Evolutionary conservation across 1,284 basidiomycete genomes (phyloP), one percentile per base, ranked within the genome.

Genomic region (Leccinum variabile): DNA sequence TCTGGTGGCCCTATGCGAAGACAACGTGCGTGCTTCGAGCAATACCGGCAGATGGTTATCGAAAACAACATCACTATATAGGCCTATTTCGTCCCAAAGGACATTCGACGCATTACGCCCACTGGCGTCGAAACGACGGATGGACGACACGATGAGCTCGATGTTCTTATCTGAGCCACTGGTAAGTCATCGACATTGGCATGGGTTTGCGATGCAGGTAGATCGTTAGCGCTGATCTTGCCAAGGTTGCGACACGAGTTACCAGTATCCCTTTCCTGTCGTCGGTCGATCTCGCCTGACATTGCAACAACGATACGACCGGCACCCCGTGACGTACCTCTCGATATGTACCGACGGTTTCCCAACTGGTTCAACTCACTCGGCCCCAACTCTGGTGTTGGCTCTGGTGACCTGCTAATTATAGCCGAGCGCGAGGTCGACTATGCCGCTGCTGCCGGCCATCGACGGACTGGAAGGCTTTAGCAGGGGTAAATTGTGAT

Each of bases 121-220:
- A 81, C 69, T 2, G 87, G 88, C 1, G 82, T 89, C 11, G 82
- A 85, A 68, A 82, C 81, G 0, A 75, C 65, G 5, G 84, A 88
- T 60, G 87, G 86, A 1, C 73, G 78, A 57, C 76, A 79, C 61
- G 75, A 82, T 56, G 81, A 85, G 13, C 77, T 88, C 49, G 86
- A 89, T 68, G 72, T 88, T 50, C 81, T 89, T 50, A 71, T 87
- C 28, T 86, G 84, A 68, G 85, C 86, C 1, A 87, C 85, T 60
- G 83, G 81, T 80, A 52, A 22, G 66, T 28, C 16, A 6, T 54
- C 18, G 9, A 18, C 7, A 33, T 37, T 28, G 9, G 2, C 6
- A 13, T 4, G 9, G 10, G 30, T 3, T 56, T 53, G 41, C 28
- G 18, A 28, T 3, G 30, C 53, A 18, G 44, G 44, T 46, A 18